Percentiles rank a stretch among this genome's conserved stretches.
These are phyloP conservation scores for Debaryomyces robertsiae DNA, from an alignment of 1,139 yeast species.

Conservation along the genomic window DNA sequence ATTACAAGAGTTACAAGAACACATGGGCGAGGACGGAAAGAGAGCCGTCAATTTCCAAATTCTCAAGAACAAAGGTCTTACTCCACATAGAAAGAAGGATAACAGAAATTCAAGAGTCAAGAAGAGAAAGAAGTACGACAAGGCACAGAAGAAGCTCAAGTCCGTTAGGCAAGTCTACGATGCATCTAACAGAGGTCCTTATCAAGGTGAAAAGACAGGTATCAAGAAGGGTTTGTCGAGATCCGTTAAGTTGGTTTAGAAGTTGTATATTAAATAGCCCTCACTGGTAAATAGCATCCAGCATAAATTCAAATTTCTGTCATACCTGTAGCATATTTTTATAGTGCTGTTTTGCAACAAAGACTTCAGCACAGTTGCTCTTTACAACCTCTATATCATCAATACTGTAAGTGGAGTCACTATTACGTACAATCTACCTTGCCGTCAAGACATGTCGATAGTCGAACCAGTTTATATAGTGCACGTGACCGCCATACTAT, in stretches of 20 bases:
- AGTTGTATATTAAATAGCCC: not conserved
- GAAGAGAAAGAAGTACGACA: conserved; percentile 96
- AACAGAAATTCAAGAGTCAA: conserved; percentile 95
- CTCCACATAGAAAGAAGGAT: conserved; percentile 90
- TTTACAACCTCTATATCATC: too few relatives aligned
- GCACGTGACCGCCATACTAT: too few relatives aligned
- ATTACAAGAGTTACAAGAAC: conserved; percentile 68
- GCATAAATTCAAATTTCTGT: too few relatives aligned
- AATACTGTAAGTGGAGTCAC: too few relatives aligned
- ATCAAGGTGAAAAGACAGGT: conserved; percentile 96
- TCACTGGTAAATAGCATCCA: not conserved
- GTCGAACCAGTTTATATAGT: too few relatives aligned
- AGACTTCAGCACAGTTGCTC: too few relatives aligned
- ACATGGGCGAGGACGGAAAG: conserved; percentile 76
- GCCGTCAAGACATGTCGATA: too few relatives aligned
- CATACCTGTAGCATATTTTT: too few relatives aligned
- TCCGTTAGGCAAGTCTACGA: conserved; percentile 88
- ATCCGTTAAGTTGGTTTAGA: conserved; percentile 70
- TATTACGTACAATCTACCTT: too few relatives aligned
- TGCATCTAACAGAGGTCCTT: conserved; percentile 71
- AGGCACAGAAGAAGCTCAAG: conserved; percentile 91
- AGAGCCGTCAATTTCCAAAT: conserved; percentile 95
- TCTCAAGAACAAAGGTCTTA: conserved; percentile 91
- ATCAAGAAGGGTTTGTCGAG: conserved; percentile 89
- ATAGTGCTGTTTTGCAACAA: too few relatives aligned